Evolutionary conservation across 768 basidiomycete species (phyloP), one percentile per base, ranked within the genome.

Genomic region (Pholiota conissans): DNA sequence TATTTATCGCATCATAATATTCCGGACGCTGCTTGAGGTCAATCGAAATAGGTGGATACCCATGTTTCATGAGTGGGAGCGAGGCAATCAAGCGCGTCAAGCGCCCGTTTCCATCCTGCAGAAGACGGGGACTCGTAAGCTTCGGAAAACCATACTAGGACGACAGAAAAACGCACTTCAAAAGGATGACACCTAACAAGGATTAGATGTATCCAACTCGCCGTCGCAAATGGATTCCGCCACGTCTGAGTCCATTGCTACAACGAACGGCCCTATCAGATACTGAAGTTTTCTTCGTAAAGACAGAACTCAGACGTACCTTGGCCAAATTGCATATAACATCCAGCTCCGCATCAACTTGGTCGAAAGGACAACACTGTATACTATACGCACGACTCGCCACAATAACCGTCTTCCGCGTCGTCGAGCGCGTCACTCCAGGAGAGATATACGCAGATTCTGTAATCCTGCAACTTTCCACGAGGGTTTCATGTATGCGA

Each of bases 131-230:
- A 26, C 5, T 13, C 9, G 42, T 45, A 2, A 45, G 42, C 7
- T 3, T 7, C 9, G n/a, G n/a, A n/a, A n/a, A n/a, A n/a, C n/a
- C n/a, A n/a, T n/a, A n/a, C n/a, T n/a, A 45, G 13, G 18, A 18
- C 5, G 10, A 42, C 4, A 2, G 3, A 22, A 9, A 9, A 14
- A 61, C 63, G 2, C 57, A 70, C 70, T 49, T 70, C 62, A 37
- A 73, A 72, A 2, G 70, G 72, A 63, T 73, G 72, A 30, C 69
- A 70, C 22, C 67, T 61, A 10, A 58, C 65, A 27, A 73, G 40
- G 0, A 68, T 55, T 7, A 71, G 54, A 61, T 72, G 72, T 14
- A 69, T 55, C 71, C 71, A 74, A 51, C 68, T 70, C 27, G 70
- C 67, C 1, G 65, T 67, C 3, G 69, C 66, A 45, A 72, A 72